phyloP scores from a whole-genome alignment of 2,329 filamentous ascomycete species.

The Ascochyta lentis region DNA sequence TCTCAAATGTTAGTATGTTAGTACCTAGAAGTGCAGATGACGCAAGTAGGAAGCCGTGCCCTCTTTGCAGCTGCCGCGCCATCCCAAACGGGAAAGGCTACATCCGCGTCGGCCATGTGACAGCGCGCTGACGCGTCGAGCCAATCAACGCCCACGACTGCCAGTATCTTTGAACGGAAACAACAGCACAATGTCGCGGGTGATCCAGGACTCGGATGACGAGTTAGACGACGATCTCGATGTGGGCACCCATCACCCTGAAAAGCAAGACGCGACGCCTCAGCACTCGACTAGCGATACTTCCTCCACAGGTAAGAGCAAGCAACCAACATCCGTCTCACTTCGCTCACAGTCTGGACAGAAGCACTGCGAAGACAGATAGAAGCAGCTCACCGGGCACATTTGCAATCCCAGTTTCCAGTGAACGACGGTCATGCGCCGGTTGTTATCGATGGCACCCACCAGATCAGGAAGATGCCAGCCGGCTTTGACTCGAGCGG shows the following conservation, averaged over 20 bases:
- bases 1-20: background rate
- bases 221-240: conserved; percentile 44
- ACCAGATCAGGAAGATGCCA: background rate
- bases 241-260: conserved; percentile 13
- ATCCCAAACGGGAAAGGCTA: conserved; percentile 17
- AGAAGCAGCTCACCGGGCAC: conserved; percentile 33
- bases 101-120: conserved; percentile 27
- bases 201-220: conserved; percentile 49
- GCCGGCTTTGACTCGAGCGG: background rate
- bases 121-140: conserved; percentile 27
- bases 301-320: conserved; percentile 13
- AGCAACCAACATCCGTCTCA: too few relatives aligned
- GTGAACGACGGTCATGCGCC: conserved; percentile 12
- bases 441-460: background rate
- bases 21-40: background rate
- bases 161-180: background rate
- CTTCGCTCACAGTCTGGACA: background rate
- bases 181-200: conserved; percentile 26
- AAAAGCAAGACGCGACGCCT: conserved; percentile 24
- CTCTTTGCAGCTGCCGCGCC: background rate
- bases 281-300: conserved; percentile 15
- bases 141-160: conserved; percentile 10
- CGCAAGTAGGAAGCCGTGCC: background rate
- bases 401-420: conserved; percentile 26
- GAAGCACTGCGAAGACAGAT: conserved; percentile 20